These are phyloP conservation scores for Rhizophagus prolifer DNA, from an alignment of 192 early-diverging fungal genomes.

Conservation along the genomic window DNA sequence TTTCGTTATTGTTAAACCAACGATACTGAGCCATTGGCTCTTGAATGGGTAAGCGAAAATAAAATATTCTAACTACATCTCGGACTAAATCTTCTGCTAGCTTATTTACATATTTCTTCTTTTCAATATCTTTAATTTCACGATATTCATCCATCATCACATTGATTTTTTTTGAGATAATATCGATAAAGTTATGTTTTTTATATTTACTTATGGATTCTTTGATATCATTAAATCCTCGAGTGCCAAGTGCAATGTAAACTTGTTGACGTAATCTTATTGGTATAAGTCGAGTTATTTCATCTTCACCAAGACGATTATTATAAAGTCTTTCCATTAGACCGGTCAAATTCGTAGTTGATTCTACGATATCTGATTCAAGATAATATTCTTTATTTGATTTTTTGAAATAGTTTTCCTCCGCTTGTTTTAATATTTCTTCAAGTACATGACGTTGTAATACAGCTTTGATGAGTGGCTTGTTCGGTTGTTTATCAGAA, in stretches of 20 bases:
- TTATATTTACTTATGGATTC: neutral
- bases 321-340: neutral
- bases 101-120: neutral
- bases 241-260: neutral
- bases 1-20: conserved; percentile 3
- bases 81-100: neutral
- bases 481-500: neutral
- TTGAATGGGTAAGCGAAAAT: neutral
- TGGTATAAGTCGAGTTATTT: neutral
- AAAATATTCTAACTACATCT: conserved; percentile 6
- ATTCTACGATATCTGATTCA: neutral
- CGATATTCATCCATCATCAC: neutral
- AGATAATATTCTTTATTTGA: neutral
- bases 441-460: neutral
- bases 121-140: neutral
- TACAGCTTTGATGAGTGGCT: neutral
- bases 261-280: neutral
- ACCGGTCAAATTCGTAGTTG: neutral
- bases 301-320: neutral
- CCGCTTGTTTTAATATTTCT: neutral
- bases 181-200: neutral
- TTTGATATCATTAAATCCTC: neutral
- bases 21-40: neutral
- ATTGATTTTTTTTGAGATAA: neutral
- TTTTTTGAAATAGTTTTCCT: neutral